Base-by-base conservation (phyloP, 2,329 filamentous ascomycete species). In the Madurella mycetomatis region DNA sequence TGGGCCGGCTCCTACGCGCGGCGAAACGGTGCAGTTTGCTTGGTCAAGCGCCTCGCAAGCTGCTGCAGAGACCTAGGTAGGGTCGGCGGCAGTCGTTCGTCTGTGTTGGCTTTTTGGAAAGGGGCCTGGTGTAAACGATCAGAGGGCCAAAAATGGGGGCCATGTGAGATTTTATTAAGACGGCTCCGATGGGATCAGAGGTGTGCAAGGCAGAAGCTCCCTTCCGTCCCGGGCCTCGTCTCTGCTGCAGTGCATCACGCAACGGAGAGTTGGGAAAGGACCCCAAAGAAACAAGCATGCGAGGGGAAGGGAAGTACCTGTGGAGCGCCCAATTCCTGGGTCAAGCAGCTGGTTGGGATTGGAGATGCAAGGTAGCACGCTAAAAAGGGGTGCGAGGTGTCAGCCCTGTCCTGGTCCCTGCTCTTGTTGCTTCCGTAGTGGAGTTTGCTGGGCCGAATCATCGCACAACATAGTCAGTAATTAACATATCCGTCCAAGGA, bases 351-450 rank as follows among this genome's bases (percentile, higher is more conserved):
- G 58, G 56, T 43, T 41, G 49, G 55, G 15, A 40, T 34, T 53
- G 32, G 50, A 53, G 41, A 53, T 43, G 55, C 50, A 53, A 37
- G 34, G 11, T 37, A 37, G 34, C 34, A 37, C 9, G 34, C 34
- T 40, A 50, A 44, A 37, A 44, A 16, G 41, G 46, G 47, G 43
- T 25, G 25, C 43, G 47, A 48, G 47, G 41, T 57, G 51, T 49
- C 48, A 60, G 51, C 58, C 61, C 54, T 58, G 62, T 58, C 55
- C 54, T 56, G 56, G 53, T 60, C 52, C 30, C 32, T 44, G 34
- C 34, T 37, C 34, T 9, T 18, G 55, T 60, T 53, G 43, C 58
- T 59, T 59, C 45, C 56, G 49, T 46, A 51, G 61, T 63, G 62
- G 61, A 51, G 54, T 58, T 55, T 37, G 37, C 57, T 55, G 52